Base-by-base conservation (phyloP, 1,284 basidiomycete species). In the Neonothopanus nambi region DNA sequence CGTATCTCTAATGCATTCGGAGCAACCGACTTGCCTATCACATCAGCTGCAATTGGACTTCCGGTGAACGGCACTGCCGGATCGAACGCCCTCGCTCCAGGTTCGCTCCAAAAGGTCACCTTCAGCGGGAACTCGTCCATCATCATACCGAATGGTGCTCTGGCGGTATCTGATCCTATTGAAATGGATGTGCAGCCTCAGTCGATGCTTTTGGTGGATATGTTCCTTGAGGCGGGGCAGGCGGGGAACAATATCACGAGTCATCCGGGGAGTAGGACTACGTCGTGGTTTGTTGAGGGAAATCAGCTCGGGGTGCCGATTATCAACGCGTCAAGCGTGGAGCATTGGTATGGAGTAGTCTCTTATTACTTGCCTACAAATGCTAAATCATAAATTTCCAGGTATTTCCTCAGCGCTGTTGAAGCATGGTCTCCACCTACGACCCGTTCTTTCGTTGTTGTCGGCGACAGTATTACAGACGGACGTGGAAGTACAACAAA, bases 391-490 rank as follows among this genome's bases (percentile, higher is more conserved):
- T 8, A 24, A 12, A 7, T n/a, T 21, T 45, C 57, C n/a, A n/a
- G n/a, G n/a, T n/a, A n/a, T n/a, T n/a, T n/a, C n/a, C n/a, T n/a
- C n/a, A n/a, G n/a, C n/a, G 72, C 73, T 0, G 67, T 79, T 9
- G 75, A 79, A 54, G 72, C 67, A 0, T 75, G 71, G 67, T 67
- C 67, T 0, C 66, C 70, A 3, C 58, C 49, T 3, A 61, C 58
- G 6, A 59, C 60, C 5, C 58, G 65, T 23, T 67, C 74, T 1
- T 67, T 78, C 35, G 72, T 69, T 20, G 71, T 80, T 52, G 69
- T 81, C 18, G 79, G 78, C 1, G 79, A 80, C 63, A 79, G 76
- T 59, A 76, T 80, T 53, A 81, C 76, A 2, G 77, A 79, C 55
- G 73, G 73, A 18, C 64, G 66, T 37, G 70, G 66, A 36, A 71